Evolutionary conservation across 306 rosid genomes (phyloP).

Genomic region (Rosa rugosa): DNA sequence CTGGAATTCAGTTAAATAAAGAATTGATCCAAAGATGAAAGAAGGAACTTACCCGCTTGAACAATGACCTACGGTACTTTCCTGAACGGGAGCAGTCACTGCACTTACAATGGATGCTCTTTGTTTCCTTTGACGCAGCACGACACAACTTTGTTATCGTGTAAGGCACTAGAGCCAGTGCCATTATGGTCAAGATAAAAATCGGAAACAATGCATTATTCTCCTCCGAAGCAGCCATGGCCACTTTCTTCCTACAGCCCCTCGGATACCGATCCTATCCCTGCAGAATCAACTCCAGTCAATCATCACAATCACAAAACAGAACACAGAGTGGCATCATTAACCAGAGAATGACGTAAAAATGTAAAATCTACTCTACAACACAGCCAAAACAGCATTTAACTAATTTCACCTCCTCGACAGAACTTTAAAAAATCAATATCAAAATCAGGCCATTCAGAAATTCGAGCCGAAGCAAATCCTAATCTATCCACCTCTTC

Average conservation of each 20-base stretch:
- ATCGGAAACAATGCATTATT: constrained; percentile 87
- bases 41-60: constrained; percentile 60
- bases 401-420: too few relatives aligned
- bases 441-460: too few relatives aligned
- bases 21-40: constrained; percentile 4
- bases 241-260: constrained; percentile 31
- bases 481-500: neutral
- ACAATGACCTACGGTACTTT: constrained; percentile 84
- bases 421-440: too few relatives aligned
- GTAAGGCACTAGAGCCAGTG: constrained; percentile 87
- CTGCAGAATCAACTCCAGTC: constrained; percentile 14
- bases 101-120: constrained; percentile 89
- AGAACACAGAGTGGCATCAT: neutral
- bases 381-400: neutral
- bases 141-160: constrained; percentile 77
- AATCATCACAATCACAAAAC: neutral
- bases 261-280: constrained; percentile 24
- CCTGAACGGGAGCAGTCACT: constrained; percentile 81
- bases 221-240: constrained; percentile 92
- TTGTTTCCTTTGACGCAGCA: constrained; percentile 74
- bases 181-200: constrained; percentile 94
- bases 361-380: neutral
- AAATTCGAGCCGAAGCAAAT: neutral
- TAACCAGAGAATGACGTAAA: neutral
- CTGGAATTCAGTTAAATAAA: neutral